Evolutionary conservation across 2,329 filamentous ascomycete genomes (phyloP), one percentile per base, ranked within the genome.

Genomic region (Hymenoscyphus infarciens): DNA sequence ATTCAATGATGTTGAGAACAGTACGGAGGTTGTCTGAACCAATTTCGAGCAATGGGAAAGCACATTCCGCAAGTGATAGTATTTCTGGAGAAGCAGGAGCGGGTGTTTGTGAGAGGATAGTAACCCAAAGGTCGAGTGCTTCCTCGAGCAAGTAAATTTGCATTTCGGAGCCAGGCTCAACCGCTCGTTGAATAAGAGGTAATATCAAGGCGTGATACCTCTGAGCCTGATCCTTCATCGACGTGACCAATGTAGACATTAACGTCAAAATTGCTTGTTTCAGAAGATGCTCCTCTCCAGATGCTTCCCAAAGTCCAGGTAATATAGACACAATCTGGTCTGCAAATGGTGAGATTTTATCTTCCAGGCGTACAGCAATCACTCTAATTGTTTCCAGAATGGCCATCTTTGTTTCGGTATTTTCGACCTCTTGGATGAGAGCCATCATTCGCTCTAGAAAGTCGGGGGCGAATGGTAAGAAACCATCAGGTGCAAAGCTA

Each of bases 211-310:
- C 76, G 67, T 97, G 92, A 69, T 96, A 97, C 19, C 87, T 83
- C 65, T 88, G 83, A 4, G 92, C 95, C 10, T 89, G 84, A 13
- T 84, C 82, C 63, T 89, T 91, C 85, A 98, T 90, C 1, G 93
- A 90, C 73, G 87, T 87, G n/a, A 96, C 90, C 15, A 99, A 81
- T 1, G 92, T 88, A 1, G 91, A 83, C 59, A 98, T 86, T 45
- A 98, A 89, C 2, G 90, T 91, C 62, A 98, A 83, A 59, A 98
- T 92, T 1, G 92, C 87, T 76, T 97, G 93, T 76, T 98, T 98
- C 81, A 97, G 90, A 75, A 98, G 85, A 71, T 95, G 91, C 64
- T 96, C 89, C 1, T 79, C 77, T 0, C 88, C 91, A 2, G 91
- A 92, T 59, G 88, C 85, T 64, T 91, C 87, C 95, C 95, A 99